phyloP scores from a whole-genome alignment of 139 green algal genomes.

The Gonium pectorale region DNA sequence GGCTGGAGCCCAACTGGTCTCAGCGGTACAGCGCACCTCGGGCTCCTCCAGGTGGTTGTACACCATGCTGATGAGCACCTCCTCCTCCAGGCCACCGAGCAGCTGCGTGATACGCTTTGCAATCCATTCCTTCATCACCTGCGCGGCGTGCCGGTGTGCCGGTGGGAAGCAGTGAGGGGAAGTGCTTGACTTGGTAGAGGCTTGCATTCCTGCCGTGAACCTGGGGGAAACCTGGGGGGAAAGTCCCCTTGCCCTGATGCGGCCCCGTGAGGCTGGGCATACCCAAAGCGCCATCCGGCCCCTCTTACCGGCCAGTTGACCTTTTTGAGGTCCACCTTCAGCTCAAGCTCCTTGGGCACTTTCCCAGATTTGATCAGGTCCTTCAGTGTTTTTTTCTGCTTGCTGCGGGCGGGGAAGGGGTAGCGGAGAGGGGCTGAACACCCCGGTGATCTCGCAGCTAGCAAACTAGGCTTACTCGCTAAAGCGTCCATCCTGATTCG shows the following conservation, averaged over 20 bases:
- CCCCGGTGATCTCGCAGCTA: neutral
- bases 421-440: neutral
- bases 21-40: conserved; percentile 64
- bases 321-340: conserved; percentile 83
- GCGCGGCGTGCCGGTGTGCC: too few relatives aligned
- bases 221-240: too few relatives aligned
- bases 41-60: conserved; percentile 88
- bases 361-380: conserved; percentile 80
- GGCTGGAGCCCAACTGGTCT: too few relatives aligned
- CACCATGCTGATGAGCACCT: conserved; percentile 95
- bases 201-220: too few relatives aligned
- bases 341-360: conserved; percentile 84
- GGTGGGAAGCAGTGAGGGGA: too few relatives aligned
- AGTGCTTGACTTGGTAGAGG: too few relatives aligned
- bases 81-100: conserved; percentile 92
- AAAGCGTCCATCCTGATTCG: conserved; percentile 81
- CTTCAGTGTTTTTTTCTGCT: conserved; percentile 80
- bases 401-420: conserved; percentile 60
- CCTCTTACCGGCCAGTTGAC: conserved; percentile 86
- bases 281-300: too few relatives aligned
- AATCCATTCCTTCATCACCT: conserved; percentile 94
- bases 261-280: too few relatives aligned
- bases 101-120: conserved; percentile 93
- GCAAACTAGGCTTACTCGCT: conserved; percentile 60
- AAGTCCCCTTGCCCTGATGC: too few relatives aligned